Evolutionary conservation across 1,284 basidiomycete genomes (phyloP).

Genomic region (Melampsora americana): DNA sequence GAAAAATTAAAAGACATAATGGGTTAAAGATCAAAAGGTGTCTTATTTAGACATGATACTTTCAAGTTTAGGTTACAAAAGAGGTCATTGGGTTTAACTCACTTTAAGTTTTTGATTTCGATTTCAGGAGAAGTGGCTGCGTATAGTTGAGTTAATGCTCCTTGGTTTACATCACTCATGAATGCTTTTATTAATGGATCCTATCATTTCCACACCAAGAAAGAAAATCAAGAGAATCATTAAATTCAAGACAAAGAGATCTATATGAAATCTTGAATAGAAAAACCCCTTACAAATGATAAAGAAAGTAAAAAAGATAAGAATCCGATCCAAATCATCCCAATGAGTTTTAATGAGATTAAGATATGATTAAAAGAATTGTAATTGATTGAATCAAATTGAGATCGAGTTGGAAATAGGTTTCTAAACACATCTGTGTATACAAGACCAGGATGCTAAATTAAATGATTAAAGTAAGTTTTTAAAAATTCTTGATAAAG

Average conservation of each 20-base stretch:
- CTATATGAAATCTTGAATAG: no score
- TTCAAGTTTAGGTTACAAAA: no score
- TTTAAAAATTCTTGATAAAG: no score
- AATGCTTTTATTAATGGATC: not conserved
- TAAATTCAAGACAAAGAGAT: not conserved
- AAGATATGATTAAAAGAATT: no score
- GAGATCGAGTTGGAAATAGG: not conserved
- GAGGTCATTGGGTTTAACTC: no score
- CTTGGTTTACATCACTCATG: constrained; percentile 18
- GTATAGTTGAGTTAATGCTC: constrained; percentile 26
- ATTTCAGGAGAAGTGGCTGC: constrained; percentile 34
- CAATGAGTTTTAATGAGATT: no score
- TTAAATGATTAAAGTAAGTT: not conserved
- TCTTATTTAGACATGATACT: no score
- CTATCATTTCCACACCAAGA: not conserved
- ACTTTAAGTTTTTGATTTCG: constrained; percentile 15
- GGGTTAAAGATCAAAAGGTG: no score
- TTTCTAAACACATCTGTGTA: constrained; percentile 32
- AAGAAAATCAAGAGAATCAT: not conserved
- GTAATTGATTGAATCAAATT: no score
- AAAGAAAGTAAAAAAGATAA: no score
- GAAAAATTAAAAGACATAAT: not conserved
- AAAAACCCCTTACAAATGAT: no score
- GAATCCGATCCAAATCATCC: no score
- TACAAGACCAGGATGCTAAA: constrained; percentile 36